phyloP scores from a whole-genome alignment of 148 eudicot genomes.

The Dianthus caryophyllus region DNA sequence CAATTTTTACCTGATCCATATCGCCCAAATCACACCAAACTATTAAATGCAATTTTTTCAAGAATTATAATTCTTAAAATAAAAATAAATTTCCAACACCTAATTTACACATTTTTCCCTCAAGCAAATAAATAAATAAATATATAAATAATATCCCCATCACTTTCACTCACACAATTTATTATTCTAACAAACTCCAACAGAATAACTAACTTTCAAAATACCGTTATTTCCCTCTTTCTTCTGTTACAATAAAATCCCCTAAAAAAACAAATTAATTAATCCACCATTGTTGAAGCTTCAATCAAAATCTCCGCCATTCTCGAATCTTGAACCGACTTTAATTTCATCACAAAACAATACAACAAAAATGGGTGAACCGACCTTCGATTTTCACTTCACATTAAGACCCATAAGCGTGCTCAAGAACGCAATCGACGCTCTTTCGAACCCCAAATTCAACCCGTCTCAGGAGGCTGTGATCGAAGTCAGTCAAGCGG shows the following conservation, averaged over 20 bases:
- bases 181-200: not conserved
- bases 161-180: too few species aligned
- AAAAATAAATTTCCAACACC: too few species aligned
- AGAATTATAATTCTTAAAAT: too few species aligned
- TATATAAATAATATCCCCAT: too few species aligned
- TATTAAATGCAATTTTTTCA: too few species aligned
- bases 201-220: conserved; percentile 6
- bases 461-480: not conserved
- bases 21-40: too few species aligned
- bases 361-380: not conserved
- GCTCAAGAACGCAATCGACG: not conserved
- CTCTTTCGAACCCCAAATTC: not conserved
- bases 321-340: not conserved
- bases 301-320: not conserved
- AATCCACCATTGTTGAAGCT: not conserved
- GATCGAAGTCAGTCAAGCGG: not conserved
- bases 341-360: not conserved
- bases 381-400: not conserved
- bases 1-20: too few species aligned
- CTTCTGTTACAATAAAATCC: not conserved
- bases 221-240: not conserved
- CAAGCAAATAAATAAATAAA: too few species aligned
- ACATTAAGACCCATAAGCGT: not conserved
- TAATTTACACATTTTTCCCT: too few species aligned
- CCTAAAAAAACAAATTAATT: not conserved